phyloP scores from a whole-genome alignment of 345 rosid genomes.

The Corchorus olitorius region DNA sequence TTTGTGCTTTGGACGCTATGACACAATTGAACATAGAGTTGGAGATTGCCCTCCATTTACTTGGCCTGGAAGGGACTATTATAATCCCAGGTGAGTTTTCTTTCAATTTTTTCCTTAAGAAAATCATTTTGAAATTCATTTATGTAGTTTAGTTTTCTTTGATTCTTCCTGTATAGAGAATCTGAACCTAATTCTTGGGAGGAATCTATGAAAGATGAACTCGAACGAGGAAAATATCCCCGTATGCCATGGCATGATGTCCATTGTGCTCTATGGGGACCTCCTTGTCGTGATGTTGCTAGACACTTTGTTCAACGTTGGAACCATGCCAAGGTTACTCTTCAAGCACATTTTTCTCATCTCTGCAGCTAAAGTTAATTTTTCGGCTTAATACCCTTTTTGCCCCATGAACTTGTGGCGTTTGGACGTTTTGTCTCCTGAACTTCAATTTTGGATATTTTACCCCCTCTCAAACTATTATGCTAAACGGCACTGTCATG shows the following conservation, averaged over 20 bases:
- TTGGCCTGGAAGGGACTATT: conserved; percentile 98
- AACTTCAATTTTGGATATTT: no score
- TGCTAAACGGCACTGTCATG: no score
- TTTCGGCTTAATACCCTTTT: no score
- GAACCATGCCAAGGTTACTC: conserved; percentile 92
- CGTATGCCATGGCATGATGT: conserved; percentile 99
- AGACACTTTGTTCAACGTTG: conserved; percentile 95
- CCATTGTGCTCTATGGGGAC: conserved; percentile 97
- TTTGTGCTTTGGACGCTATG: conserved; percentile 90
- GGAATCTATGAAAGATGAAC: conserved; percentile 80
- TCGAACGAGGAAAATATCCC: conserved; percentile 71
- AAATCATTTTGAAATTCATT: background rate
- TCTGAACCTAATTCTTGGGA: conserved; percentile 99
- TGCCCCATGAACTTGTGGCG: no score
- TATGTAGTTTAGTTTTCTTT: background rate
- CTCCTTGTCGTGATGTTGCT: conserved; percentile 88
- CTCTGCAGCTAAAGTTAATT: background rate
- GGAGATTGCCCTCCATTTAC: conserved; percentile 66
- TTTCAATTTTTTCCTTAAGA: background rate
- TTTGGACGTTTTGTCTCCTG: no score
- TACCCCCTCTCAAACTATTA: no score
- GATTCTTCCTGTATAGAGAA: conserved; percentile 54
- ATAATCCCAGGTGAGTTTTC: conserved; percentile 75
- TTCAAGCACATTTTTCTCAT: background rate
- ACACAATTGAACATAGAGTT: conserved; percentile 71